These are phyloP conservation scores for Marasmius oreades DNA, from an alignment of 1,284 basidiomycete species.

Conservation along the genomic window DNA sequence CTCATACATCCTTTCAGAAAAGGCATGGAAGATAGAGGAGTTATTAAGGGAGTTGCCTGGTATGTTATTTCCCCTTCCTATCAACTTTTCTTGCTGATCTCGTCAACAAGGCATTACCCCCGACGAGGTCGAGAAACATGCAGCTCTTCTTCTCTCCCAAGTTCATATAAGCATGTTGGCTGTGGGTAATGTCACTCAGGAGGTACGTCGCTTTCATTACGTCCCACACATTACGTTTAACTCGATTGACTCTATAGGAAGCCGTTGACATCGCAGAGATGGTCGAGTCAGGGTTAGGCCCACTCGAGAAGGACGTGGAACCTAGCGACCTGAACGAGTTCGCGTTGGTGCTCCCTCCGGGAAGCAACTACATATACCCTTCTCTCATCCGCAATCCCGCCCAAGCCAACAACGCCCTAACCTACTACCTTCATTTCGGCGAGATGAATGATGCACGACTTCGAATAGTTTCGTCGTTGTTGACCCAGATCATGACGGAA, in stretches of 20 bases:
- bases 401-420: constrained; percentile 84
- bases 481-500: constrained; percentile 80
- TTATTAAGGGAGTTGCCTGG: constrained; percentile 76
- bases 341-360: constrained; percentile 66
- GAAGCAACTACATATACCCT: constrained; percentile 70
- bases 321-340: constrained; percentile 51
- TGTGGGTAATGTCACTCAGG: constrained; percentile 82
- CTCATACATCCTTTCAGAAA: constrained; percentile 67
- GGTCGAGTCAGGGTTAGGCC: constrained; percentile 64
- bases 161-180: constrained; percentile 78
- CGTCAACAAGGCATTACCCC: constrained; percentile 54
- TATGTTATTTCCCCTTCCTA: constrained; percentile 36
- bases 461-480: constrained; percentile 57
- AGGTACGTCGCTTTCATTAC: constrained; percentile 65
- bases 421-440: constrained; percentile 79
- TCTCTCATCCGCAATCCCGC: constrained; percentile 78
- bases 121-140: constrained; percentile 73
- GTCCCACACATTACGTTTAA: constrained; percentile 1
- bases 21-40: constrained; percentile 80
- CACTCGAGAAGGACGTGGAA: constrained; percentile 49
- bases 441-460: constrained; percentile 50
- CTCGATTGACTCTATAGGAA: constrained; percentile 45
- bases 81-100: background rate
- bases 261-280: constrained; percentile 73
- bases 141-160: constrained; percentile 59